Percentiles rank a stretch among this genome's conserved stretches.
phyloP scores from a whole-genome alignment of 192 early-diverging fungal genomes.

The Gonapodya prolifera region DNA sequence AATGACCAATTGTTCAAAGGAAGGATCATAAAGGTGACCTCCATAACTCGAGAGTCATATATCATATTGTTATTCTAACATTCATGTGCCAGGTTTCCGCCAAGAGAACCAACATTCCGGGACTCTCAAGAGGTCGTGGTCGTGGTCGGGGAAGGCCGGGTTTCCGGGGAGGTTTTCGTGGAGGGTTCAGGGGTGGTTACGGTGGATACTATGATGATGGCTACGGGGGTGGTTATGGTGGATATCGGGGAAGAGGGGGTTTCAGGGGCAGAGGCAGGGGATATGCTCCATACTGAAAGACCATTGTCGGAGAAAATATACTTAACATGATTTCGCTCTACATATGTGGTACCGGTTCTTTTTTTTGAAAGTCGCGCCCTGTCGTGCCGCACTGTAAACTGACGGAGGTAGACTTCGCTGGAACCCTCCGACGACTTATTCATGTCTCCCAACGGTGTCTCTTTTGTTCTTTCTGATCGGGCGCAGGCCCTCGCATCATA shows the following conservation, averaged over 20 bases:
- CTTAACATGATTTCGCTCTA: background rate
- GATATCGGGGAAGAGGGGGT: background rate
- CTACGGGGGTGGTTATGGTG: background rate
- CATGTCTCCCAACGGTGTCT: conserved; percentile 27
- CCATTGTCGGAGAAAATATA: background rate
- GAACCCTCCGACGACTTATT: background rate
- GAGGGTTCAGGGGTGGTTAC: conserved; percentile 54
- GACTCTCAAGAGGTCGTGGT: conserved; percentile 69
- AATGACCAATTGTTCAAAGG: conserved; percentile 86
- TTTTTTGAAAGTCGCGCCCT: background rate
- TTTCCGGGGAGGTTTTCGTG: conserved; percentile 22
- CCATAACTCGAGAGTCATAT: too few relatives aligned
- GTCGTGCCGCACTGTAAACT: too few relatives aligned
- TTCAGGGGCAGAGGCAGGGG: background rate
- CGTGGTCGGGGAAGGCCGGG: conserved; percentile 27
- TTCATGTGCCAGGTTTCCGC: conserved; percentile 46
- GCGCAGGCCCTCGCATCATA: conserved; percentile 52
- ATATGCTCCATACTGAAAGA: background rate
- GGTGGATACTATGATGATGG: conserved; percentile 10
- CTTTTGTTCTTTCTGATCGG: conserved; percentile 30
- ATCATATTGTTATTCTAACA: background rate
- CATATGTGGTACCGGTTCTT: background rate
- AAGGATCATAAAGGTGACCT: conserved; percentile 69
- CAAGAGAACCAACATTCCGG: conserved; percentile 91
- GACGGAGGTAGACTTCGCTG: too few relatives aligned